A percentile compares a stretch with the other conserved stretches of the same genome.
Evolutionary conservation across 2,329 filamentous ascomycete species (phyloP).

Genomic region (Colletotrichum musicola): DNA sequence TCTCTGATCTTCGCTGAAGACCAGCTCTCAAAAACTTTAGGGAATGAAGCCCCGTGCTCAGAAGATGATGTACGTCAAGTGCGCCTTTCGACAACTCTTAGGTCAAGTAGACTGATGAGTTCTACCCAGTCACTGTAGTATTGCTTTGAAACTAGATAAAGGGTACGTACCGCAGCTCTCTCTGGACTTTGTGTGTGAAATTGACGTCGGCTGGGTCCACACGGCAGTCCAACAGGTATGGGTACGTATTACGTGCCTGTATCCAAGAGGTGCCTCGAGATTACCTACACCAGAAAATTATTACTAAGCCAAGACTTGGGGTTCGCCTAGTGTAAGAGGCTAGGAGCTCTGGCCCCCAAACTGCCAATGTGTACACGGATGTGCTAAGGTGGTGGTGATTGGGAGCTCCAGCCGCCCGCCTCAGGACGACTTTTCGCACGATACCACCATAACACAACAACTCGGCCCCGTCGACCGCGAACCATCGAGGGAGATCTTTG

Average conservation of each 20-base stretch:
- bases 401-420: conserved; percentile 35
- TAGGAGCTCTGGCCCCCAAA: conserved; percentile 33
- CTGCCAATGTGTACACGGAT: conserved; percentile 13
- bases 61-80: neutral
- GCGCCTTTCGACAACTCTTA: neutral
- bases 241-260: too few relatives aligned
- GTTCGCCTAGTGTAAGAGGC: neutral
- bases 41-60: too few relatives aligned
- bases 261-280: too few relatives aligned
- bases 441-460: conserved; percentile 6
- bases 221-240: conserved; percentile 3
- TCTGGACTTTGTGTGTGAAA: neutral
- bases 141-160: neutral
- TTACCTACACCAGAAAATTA: neutral
- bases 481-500: neutral
- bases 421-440: conserved; percentile 31
- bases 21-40: too few relatives aligned
- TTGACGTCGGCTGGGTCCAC: conserved; percentile 30
- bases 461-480: conserved; percentile 1
- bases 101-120: neutral
- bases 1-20: neutral
- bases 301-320: conserved; percentile 29
- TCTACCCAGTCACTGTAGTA: neutral
- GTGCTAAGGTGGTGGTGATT: conserved; percentile 11
- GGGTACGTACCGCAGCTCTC: conserved; percentile 14